A percentile compares a stretch with the other conserved stretches of the same genome.
Evolutionary conservation across 192 early-diverging fungal genomes (phyloP).

Genomic region (Lunasporangiospora selenospora): DNA sequence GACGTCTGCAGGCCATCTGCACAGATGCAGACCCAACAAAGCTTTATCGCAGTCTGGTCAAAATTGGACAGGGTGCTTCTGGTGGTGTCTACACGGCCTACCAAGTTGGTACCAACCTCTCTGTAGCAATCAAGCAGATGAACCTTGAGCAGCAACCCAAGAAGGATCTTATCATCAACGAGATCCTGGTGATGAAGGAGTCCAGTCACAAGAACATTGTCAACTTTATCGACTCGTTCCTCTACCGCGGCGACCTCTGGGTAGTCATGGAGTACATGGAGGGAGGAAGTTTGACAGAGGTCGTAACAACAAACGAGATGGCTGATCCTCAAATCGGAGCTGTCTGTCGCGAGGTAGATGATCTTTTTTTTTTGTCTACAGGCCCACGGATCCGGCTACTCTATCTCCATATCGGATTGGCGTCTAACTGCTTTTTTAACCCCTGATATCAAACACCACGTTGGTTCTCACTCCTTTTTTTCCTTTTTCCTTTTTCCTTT

Average conservation of each 20-base stretch:
- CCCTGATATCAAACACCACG: too few species aligned
- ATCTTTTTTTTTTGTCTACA: conserved; percentile 13
- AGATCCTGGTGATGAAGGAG: conserved; percentile 89
- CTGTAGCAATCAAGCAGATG: conserved; percentile 98
- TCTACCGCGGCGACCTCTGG: conserved; percentile 83
- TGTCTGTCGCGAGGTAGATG: conserved; percentile 69
- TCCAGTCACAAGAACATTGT: conserved; percentile 85
- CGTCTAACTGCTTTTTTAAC: too few species aligned
- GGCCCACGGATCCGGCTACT: too few species aligned
- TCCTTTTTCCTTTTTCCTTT: too few species aligned
- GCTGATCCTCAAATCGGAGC: conserved; percentile 84
- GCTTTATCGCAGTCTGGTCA: conserved; percentile 83
- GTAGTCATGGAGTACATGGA: conserved; percentile 95
- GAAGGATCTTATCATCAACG: conserved; percentile 96
- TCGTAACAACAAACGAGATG: conserved; percentile 79
- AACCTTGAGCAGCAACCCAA: conserved; percentile 95
- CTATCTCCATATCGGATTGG: too few species aligned
- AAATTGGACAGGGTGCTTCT: conserved; percentile 95
- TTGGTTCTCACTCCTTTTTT: too few species aligned
- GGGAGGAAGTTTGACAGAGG: conserved; percentile 85
- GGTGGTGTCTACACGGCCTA: conserved; percentile 93
- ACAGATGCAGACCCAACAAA: conserved; percentile 86
- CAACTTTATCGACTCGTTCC: conserved; percentile 82
- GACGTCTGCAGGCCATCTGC: conserved; percentile 82
- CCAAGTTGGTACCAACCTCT: conserved; percentile 63